Evolutionary conservation across 164 flowering plant genomes (phyloP).

Genomic region (Aristolochia californica): DNA sequence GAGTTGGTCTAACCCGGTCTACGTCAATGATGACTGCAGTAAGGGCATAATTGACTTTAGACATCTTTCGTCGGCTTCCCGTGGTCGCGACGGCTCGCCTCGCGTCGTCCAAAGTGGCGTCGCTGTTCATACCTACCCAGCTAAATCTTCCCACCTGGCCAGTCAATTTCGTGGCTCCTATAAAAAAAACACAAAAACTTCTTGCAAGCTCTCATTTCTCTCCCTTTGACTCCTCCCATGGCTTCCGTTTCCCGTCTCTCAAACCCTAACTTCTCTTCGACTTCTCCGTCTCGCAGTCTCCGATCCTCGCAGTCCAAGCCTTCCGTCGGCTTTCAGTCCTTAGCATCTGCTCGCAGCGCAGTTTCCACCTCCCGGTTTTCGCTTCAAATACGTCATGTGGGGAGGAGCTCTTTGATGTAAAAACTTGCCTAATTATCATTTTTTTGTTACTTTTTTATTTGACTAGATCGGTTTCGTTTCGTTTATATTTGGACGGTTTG

Average conservation of each 20-base stretch:
- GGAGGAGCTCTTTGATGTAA: constrained; percentile 28
- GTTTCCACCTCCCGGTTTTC: constrained; percentile 26
- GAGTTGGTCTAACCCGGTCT: too few relatives aligned
- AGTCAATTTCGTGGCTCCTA: background rate
- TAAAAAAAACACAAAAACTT: too few relatives aligned
- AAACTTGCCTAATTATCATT: background rate
- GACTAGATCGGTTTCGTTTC: background rate
- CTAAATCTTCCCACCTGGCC: constrained; percentile 7
- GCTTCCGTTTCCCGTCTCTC: constrained; percentile 45
- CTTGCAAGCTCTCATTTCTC: constrained; percentile 3
- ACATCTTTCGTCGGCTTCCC: background rate
- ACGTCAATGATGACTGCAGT: too few relatives aligned
- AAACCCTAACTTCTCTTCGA: constrained; percentile 12
- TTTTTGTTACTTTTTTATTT: background rate
- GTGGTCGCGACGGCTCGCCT: background rate
- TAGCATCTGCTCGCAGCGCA: background rate
- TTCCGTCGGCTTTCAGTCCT: background rate
- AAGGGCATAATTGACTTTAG: background rate
- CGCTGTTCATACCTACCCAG: constrained; percentile 3
- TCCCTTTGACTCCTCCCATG: constrained; percentile 20
- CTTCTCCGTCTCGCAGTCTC: constrained; percentile 9
- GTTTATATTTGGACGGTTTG: background rate
- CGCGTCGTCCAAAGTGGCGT: constrained; percentile 3
- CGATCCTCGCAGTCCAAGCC: constrained; percentile 9
- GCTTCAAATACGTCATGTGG: constrained; percentile 10